Conservation (phyloP, 805 yeast genomes). For the Candida ponderosae region DNA sequence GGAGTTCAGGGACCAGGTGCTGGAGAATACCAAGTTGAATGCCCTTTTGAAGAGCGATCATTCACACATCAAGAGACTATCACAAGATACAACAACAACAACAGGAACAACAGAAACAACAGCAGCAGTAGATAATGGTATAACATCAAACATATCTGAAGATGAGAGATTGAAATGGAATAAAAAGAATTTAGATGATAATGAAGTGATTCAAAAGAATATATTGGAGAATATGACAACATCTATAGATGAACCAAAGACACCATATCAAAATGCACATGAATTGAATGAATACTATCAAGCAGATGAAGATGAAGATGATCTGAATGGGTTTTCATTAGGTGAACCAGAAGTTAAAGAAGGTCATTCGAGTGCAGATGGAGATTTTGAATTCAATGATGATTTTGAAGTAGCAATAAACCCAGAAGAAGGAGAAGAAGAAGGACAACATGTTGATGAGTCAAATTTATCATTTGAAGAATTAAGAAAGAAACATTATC, state of each 20-base stretch:
- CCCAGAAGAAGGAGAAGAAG: slow-evolving; percentile 22
- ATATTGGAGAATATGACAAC: slow-evolving; percentile 33
- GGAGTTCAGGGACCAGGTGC: slow-evolving; percentile 59
- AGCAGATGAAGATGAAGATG: slow-evolving; percentile 46
- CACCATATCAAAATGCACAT: slow-evolving; percentile 91
- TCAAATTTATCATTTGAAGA: slow-evolving; percentile 38
- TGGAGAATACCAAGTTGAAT: slow-evolving; percentile 71
- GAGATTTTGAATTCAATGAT: too few species aligned
- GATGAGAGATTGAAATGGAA: slow-evolving; percentile 69
- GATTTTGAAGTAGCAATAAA: slow-evolving; percentile 7
- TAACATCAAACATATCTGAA: slow-evolving; percentile 13
- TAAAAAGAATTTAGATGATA: slow-evolving; percentile 60
- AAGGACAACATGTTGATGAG: slow-evolving; percentile 31
- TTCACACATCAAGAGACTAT: slow-evolving; percentile 2
- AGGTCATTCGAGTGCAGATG: slow-evolving; percentile 21
- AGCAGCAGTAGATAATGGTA: slow-evolving; percentile 12
- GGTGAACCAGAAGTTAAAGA: slow-evolving; percentile 47
- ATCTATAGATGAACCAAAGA: slow-evolving; percentile 88
- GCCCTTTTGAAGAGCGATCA: slow-evolving; percentile 39
- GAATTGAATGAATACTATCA: slow-evolving; percentile 68
- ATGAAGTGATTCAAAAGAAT: slow-evolving; percentile 63
- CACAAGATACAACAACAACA: slow-evolving; percentile 4
- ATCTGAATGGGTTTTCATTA: slow-evolving; percentile 43
- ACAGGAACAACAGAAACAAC: slow-evolving; percentile 1
- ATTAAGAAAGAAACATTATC: slow-evolving; percentile 17